These are phyloP conservation scores for Colletotrichum sp. DNA, from an alignment of 2,329 filamentous ascomycete species.

Conservation along the genomic window DNA sequence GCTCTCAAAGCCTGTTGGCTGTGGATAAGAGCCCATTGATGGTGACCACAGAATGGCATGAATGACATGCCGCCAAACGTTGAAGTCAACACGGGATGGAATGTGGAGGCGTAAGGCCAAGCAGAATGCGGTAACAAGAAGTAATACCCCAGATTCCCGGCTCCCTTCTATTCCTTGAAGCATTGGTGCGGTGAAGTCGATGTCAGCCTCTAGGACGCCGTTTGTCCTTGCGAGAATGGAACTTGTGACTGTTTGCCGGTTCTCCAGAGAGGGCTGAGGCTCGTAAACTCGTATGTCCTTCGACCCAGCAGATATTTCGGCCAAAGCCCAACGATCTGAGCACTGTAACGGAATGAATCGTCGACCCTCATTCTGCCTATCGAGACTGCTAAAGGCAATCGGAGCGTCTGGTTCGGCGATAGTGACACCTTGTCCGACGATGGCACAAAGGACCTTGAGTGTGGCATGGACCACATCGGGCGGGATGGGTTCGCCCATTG, in stretches of 20 bases:
- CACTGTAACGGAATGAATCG: neutral
- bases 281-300: neutral
- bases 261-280: neutral
- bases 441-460: neutral
- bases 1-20: neutral
- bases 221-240: neutral
- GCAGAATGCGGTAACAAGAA: neutral
- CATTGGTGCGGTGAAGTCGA: neutral
- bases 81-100: neutral
- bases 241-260: neutral
- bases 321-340: neutral
- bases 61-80: neutral
- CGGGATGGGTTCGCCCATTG: neutral
- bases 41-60: neutral
- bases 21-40: neutral
- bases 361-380: neutral
- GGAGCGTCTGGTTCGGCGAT: neutral
- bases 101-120: neutral
- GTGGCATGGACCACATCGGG: neutral
- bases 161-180: neutral
- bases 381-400: neutral
- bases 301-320: rapidly evolving
- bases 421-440: neutral
- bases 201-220: neutral
- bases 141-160: neutral